Base-by-base conservation (phyloP, 305 asterid species). In the Fraxinus nigra region DNA sequence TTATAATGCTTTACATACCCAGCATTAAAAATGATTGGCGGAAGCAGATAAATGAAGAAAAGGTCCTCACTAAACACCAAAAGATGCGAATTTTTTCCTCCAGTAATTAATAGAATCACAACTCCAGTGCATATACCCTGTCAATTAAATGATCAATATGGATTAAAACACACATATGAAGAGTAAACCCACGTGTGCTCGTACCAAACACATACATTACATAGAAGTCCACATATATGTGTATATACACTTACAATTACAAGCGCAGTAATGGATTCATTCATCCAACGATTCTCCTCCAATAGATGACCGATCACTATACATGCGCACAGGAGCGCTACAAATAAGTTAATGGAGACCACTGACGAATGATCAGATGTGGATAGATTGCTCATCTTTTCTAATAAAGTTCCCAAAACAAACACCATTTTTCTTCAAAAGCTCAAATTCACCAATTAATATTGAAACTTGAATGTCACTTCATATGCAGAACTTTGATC, bases 251-350 rank as follows among this genome's bases (percentile, higher is more conserved):
- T 91, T 86, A 94, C 98, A 82, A 92, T 89, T 32, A 90, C 85
- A 84, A 93, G 98, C 69, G 98, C 94, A 16, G 97, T 93, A 81
- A 92, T 90, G 14, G 97, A 94, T 84, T 90, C 97, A 79, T 92
- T 92, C 83, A 94, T 87, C 98, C 97, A 94, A n/a, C 92, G 95
- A 75, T 82, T 88, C 87, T 92, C 98, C 89, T 94, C 97, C 78
- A 94, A 83, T 63, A 94, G 90, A 92, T 94, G 97, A 79, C 98
- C 98, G 26, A 92, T 82, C 80, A 94, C 94, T 79, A 94, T 92
- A 80, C 97, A 94, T 20, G 90, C 89, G 33, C 95, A 94, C 65
- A 94, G 87, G 33, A 94, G 92, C 9, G 97, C 90, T 79, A 91
- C 90, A 81, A 94, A 94, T 48, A 94, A 85, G 43, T 92, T 90